Base-by-base conservation (phyloP, 805 yeast species). In the Wickerhamiella slavikovae region DNA sequence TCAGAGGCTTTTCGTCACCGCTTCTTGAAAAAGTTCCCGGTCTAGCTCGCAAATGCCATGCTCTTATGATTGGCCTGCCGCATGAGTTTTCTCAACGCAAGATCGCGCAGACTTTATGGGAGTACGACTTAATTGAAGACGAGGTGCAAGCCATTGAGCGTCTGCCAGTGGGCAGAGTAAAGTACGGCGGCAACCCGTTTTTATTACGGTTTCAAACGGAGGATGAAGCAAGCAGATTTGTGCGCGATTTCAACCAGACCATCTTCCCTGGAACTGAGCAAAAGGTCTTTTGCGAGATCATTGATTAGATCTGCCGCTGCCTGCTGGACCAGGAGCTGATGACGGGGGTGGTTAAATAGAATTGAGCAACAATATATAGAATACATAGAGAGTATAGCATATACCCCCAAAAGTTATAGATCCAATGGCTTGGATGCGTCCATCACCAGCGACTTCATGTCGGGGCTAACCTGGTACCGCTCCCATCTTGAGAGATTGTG, bases 401-500 rank as follows among this genome's bases (percentile, higher is more conserved):
- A n/a, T n/a, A n/a, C n/a, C n/a, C n/a, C n/a, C n/a, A n/a, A n/a
- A n/a, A n/a, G n/a, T n/a, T n/a, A n/a, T n/a, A n/a, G n/a, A n/a
- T 59, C 66, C 35, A 69, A 56, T 17, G 64, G 54, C 38, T 76
- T 58, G 89, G 89, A 77, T 6, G 79, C 75, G 37, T 69, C 78
- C 29, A 77, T 55, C 2, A 69, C 59, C 12, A 77, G 47, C 38
- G 66, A 73, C 65, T 69, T 70, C 29, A 52, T 56, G 21, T 55
- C 63, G 39, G 71, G 80, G 10, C 67, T 58, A 22, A 85, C 68
- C 10, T 60, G 68, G 48, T 76, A 85, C 47, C 76, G 79, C 46
- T 85, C 95, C 93, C 94, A 79, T 17, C 70, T 69, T 4, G 73
- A 71, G 36, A 68, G 61, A 24, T 55, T 51, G 34, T 66, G 63